Base-by-base conservation (phyloP, 2,329 filamentous ascomycete species). In the Amesomyces nigricolor region DNA sequence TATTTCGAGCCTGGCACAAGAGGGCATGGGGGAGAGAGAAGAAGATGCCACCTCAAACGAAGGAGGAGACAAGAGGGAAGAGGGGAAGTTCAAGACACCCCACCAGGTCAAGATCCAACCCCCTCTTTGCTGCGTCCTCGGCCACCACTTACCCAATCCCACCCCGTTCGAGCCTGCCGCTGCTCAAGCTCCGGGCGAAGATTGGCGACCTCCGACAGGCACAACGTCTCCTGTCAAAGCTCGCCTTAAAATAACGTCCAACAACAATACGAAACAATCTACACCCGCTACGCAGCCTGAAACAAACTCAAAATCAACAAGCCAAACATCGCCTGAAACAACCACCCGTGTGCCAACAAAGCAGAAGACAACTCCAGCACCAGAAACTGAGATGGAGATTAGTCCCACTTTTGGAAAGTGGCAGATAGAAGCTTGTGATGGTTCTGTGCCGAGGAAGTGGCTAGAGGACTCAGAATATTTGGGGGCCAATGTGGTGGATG, bases 371-470 rank as follows among this genome's bases (percentile, higher is more conserved):
- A 16, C 22, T 2, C 48, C 40, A 19, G 53, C 50, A 1, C 61
- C 58, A 5, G 61, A 61, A 17, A 56, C 62, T 0, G 55, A 56
- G 14, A 65, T 64, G 63, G 43, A 58, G 6, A 43, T 58, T 1
- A 63, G 62, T 51, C 61, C 63, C 2, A 63, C 62, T 10, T 51
- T 63, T 10, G 63, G 63, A 4, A 46, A 48, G 19, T 64, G 62
- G 63, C 49, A 37, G 37, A 5, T 30, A 19, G 19, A 16, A n/a
- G 5, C 3, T 22, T 3, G 10, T 45, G 16, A 22, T 2, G n/a
- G 1, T 14, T 4, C 32, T 6, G 22, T n/a, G 17, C 16, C 2
- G 16, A 45, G 14, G 16, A 42, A 37, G n/a, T 6, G 39, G 47
- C 30, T 19, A 3, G 7, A 19, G 17, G 17, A 19, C 3, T 19